Conservation (phyloP, 164 flowering plant genomes). For the Liriodendron chinense region DNA sequence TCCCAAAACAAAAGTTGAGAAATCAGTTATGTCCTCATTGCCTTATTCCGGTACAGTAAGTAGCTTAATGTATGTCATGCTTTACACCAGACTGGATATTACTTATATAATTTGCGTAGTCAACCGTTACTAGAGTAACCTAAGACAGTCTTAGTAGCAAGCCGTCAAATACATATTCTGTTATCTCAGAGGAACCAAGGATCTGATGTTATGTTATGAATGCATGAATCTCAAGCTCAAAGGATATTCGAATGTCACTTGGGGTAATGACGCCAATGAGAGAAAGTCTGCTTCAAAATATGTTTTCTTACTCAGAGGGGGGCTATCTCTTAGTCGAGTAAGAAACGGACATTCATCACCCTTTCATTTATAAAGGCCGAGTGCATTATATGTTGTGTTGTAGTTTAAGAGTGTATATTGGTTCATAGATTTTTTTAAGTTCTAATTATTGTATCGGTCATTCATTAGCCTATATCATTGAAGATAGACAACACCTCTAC, state of each 20-base stretch:
- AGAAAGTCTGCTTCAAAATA: not conserved
- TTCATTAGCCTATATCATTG: not conserved
- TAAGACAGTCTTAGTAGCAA: not conserved
- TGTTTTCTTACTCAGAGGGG: not conserved
- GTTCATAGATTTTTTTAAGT: not conserved
- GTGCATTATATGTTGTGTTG: not conserved
- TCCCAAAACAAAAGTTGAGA: too few species aligned
- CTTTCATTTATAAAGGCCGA: not conserved
- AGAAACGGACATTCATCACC: not conserved
- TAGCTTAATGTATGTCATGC: not conserved
- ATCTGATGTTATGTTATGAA: not conserved
- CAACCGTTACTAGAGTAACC: not conserved
- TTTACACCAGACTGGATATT: not conserved
- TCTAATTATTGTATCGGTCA: not conserved
- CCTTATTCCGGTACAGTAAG: not conserved
- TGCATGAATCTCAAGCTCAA: too few species aligned
- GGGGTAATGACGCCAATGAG: not conserved
- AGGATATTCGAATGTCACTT: not conserved
- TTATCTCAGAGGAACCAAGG: not conserved
- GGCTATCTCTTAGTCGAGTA: not conserved
- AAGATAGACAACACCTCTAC: not conserved
- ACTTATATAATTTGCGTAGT: too few species aligned
- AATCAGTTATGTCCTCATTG: too few species aligned
- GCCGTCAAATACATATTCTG: not conserved
- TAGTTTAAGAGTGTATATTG: not conserved